Percentiles rank a stretch among this genome's conserved stretches.
These are phyloP conservation scores for Santalum album DNA, from an alignment of 164 flowering plant species.

Conservation along the genomic window DNA sequence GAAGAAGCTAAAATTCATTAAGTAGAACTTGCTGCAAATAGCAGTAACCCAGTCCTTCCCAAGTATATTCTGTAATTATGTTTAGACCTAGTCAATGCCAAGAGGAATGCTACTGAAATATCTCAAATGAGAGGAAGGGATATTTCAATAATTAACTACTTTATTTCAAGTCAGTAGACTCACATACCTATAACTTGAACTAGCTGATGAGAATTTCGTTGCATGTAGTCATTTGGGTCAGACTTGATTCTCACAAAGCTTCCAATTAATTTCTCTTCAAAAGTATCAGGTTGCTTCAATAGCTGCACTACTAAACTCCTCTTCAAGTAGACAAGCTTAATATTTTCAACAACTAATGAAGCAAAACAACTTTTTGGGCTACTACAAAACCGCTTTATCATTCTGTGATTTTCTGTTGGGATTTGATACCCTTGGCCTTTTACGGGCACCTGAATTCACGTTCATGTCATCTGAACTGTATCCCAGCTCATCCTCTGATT, in stretches of 20 bases:
- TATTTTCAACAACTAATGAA: conserved; percentile 38
- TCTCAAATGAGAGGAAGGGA: too few relatives aligned
- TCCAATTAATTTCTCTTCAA: conserved; percentile 50
- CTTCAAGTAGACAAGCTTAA: conserved; percentile 56
- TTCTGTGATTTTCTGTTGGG: conserved; percentile 9
- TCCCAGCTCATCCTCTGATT: conserved; percentile 29
- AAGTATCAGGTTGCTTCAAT: conserved; percentile 31
- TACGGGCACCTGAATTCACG: conserved; percentile 7
- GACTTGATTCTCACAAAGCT: conserved; percentile 59
- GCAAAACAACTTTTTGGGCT: conserved; percentile 41
- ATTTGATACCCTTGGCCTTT: conserved; percentile 14
- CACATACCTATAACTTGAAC: conserved; percentile 55
- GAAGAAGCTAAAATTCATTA: too few relatives aligned
- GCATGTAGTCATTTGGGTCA: conserved; percentile 33
- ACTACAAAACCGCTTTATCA: conserved; percentile 9
- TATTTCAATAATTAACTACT: too few relatives aligned
- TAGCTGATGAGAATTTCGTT: conserved; percentile 40
- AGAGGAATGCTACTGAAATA: too few relatives aligned
- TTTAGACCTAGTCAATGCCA: too few relatives aligned
- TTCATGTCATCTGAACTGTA: conserved; percentile 23
- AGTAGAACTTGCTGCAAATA: too few relatives aligned
- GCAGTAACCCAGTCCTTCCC: too few relatives aligned
- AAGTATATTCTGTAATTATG: too few relatives aligned
- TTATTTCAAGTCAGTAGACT: not conserved
- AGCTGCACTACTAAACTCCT: conserved; percentile 49